Evolutionary conservation across 2,329 filamentous ascomycete species (phyloP), one percentile per base, ranked within the genome.

Genomic region (Ascochyta rabiei): DNA sequence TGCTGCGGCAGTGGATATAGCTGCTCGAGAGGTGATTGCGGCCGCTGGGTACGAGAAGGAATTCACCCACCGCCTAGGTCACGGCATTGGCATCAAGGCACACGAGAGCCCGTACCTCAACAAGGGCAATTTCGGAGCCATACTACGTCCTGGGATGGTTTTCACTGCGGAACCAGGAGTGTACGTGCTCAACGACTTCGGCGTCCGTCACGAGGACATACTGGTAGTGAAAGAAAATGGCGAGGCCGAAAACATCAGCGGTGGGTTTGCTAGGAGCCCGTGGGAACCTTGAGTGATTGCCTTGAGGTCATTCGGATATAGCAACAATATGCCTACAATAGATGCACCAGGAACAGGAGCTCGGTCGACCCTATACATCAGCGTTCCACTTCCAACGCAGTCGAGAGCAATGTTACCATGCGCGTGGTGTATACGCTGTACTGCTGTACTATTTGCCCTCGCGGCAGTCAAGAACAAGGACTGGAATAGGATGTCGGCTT

Each of bases 81-180:
- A 88, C 61, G 82, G 85, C 1, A 86, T 88, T 42, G 86, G 85
- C 0, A 86, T 88, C 66, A 87, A 88, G 71, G 85, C 85, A 1
- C 85, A 87, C 59, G 85, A 88, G 65, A 84, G 82, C 26, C 85
- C 85, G 0, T 88, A 87, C 60, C 72, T 88, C 28, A 86, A 88
- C 66, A 84, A 86, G 63, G 86, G 83, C 53, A 88, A 88, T 61
- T 75, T 73, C 2, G 71, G 66, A 2, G 74, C 76, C 0, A 62
- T 74, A 0, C 72, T 87, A 5, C 75, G 76, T 40, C 74, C 82
- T 0, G 85, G 85, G 0, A 88, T 88, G 85, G 79, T 80, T 0
- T 88, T 88, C 56, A 87, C 86, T 0, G 81, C 82, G 9, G 86
- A 88, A 72, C 85, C 86, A 0, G 86, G 85, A 0, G 81, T 88